phyloP scores from a whole-genome alignment of 2,329 filamentous ascomycete genomes.

The Trichoderma simmonsii region DNA sequence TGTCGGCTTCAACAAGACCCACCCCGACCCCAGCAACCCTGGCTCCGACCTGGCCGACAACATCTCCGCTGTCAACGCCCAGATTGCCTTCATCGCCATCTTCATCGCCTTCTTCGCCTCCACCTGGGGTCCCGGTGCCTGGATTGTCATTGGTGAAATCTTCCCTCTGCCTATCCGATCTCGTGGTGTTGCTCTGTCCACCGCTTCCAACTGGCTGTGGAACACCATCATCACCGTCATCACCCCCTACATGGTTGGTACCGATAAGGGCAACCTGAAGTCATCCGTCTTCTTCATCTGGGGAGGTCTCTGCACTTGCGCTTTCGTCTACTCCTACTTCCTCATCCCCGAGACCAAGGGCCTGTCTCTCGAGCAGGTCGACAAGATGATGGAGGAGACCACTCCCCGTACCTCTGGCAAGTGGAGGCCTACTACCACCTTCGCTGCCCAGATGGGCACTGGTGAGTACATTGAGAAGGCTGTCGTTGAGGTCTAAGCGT shows the following conservation, averaged over 20 bases:
- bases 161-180: slow-evolving; percentile 87
- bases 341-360: slow-evolving; percentile 73
- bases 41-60: slow-evolving; percentile 46
- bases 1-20: slow-evolving; percentile 51
- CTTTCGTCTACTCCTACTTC: slow-evolving; percentile 67
- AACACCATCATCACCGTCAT: slow-evolving; percentile 71
- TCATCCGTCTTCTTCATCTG: slow-evolving; percentile 74
- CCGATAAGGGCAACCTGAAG: slow-evolving; percentile 61
- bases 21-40: slow-evolving; percentile 43
- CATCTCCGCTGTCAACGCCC: slow-evolving; percentile 58
- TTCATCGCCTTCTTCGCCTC: slow-evolving; percentile 92
- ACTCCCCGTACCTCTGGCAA: slow-evolving; percentile 71
- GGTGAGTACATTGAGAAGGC: slow-evolving; percentile 34
- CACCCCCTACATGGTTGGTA: slow-evolving; percentile 67
- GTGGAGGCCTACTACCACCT: slow-evolving; percentile 72
- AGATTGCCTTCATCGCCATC: slow-evolving; percentile 86
- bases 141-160: slow-evolving; percentile 84
- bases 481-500: slow-evolving; percentile 28
- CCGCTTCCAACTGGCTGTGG: slow-evolving; percentile 90
- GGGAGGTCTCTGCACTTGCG: slow-evolving; percentile 62
- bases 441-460: slow-evolving; percentile 46
- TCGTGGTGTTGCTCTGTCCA: slow-evolving; percentile 81
- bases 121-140: slow-evolving; percentile 81
- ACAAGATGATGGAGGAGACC: slow-evolving; percentile 86
- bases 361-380: slow-evolving; percentile 73